Conservation (phyloP, 179 eudicot genomes). For the Drosera spatulata region DNA sequence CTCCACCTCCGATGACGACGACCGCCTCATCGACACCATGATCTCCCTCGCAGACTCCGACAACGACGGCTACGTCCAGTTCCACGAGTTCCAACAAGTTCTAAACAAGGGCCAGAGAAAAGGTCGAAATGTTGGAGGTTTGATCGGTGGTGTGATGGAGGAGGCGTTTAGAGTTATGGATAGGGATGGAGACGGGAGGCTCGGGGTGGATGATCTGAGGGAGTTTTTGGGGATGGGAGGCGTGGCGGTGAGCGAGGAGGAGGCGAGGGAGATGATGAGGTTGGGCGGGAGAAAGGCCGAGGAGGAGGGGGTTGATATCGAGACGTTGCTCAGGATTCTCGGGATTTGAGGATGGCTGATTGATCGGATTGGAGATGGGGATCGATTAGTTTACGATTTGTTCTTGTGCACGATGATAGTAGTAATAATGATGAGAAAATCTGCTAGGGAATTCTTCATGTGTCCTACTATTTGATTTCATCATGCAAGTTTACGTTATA, state of each 20-base stretch:
- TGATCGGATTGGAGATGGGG: too few relatives aligned
- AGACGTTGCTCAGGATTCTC: slow-evolving; percentile 39
- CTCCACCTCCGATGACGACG: slow-evolving; percentile 16
- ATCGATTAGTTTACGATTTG: too few relatives aligned
- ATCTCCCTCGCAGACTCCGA: slow-evolving; percentile 62
- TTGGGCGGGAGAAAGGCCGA: slow-evolving; percentile 48
- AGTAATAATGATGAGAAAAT: too few relatives aligned
- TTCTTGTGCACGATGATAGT: too few relatives aligned
- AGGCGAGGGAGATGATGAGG: slow-evolving; percentile 54
- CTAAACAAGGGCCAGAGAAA: slow-evolving; percentile 6
- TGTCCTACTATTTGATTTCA: too few relatives aligned
- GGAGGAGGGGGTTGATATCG: slow-evolving; percentile 46
- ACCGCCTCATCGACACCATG: slow-evolving; percentile 56
- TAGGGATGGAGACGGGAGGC: slow-evolving; percentile 70
- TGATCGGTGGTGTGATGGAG: slow-evolving; percentile 32
- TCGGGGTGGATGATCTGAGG: slow-evolving; percentile 53
- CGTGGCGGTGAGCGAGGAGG: slow-evolving; percentile 43
- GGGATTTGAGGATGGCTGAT: too few relatives aligned
- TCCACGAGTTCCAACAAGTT: slow-evolving; percentile 63
- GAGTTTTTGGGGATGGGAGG: slow-evolving; percentile 40
- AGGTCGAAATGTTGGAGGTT: neutral
- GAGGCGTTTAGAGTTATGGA: slow-evolving; percentile 72
- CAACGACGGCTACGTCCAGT: slow-evolving; percentile 60
- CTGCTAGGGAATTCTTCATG: too few relatives aligned
- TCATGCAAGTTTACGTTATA: too few relatives aligned